Evolutionary conservation across 2,329 filamentous ascomycete genomes (phyloP).

Genomic region (Neofusicoccum umdonicola): DNA sequence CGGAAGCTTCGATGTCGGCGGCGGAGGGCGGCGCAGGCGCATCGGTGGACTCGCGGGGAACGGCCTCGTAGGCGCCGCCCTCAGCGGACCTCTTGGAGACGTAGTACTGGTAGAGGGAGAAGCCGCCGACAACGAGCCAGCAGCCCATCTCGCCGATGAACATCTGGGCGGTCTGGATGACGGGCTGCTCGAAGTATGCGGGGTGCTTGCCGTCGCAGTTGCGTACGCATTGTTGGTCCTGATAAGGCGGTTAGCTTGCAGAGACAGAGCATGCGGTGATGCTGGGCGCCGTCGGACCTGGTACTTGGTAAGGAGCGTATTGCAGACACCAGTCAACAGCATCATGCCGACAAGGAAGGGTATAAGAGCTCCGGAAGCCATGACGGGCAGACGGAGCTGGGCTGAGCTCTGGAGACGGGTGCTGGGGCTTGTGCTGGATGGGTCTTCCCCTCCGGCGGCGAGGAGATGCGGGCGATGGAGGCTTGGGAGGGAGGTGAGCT

Average conservation of each 20-base stretch:
- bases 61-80: constrained; percentile 62
- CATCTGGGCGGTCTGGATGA: constrained; percentile 96
- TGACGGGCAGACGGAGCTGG: constrained; percentile 38
- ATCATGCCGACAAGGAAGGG: constrained; percentile 93
- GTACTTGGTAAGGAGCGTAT: constrained; percentile 94
- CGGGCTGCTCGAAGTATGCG: constrained; percentile 84
- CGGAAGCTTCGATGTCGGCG: constrained; percentile 47
- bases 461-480: not conserved
- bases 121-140: constrained; percentile 81
- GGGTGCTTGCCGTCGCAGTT: constrained; percentile 75
- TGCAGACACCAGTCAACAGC: constrained; percentile 93
- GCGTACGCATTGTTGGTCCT: constrained; percentile 96
- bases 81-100: constrained; percentile 36
- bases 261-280: constrained; percentile 5
- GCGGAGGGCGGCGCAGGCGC: constrained; percentile 33
- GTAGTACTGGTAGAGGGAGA: constrained; percentile 64
- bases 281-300: constrained; percentile 57
- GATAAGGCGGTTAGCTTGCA: constrained; percentile 23
- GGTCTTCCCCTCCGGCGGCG: not conserved
- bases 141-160: constrained; percentile 95
- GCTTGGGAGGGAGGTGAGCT: not conserved
- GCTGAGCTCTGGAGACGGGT: not conserved
- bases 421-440: not conserved
- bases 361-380: constrained; percentile 70
- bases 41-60: constrained; percentile 41